Evolutionary conservation across 2,329 filamentous ascomycete species (phyloP), one percentile per base, ranked within the genome.

Genomic region (Blumeria graminis): DNA sequence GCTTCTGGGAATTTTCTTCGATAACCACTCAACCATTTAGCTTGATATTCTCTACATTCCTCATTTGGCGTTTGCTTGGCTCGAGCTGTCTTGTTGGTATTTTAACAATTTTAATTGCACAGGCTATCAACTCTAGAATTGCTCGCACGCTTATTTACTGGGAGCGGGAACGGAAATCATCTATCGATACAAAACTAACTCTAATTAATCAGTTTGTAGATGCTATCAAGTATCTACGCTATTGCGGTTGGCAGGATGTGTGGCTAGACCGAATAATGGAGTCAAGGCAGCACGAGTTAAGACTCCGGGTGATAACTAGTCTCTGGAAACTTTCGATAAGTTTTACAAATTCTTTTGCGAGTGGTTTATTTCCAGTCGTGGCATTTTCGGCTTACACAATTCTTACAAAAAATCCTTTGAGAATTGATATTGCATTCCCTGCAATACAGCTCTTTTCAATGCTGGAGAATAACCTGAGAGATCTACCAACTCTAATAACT

Each of bases 141-240:
- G 82, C 87, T 35, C 74, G 77, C 9, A 69, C 75, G 1, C 71
- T 89, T 16, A 71, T 93, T 13, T 71, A 73, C 22, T 81, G 82
- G 64, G 86, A 94, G 65, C 76, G 76, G 57, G 73, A 76, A 28
- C 78, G 86, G n/a, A 76, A 88, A 50, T 71, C 73, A 0, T 81
- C 84, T 1, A 89, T 86, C 0, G 88, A 94, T 65, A 71, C 74
- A 28, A 84, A 89, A 61, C 74, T 93, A 0, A 84, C 94, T 63
- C 78, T 84, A 5, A 86, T 86, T 0, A 82, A 83, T 1, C 86
- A 94, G 64, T 92, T 93, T 58, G 84, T 94, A 55, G 87, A 93
- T 22, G 61, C 64, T 9, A 65, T 66, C 39, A 61, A 63, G 16
- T 64, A 66, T 57, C 55, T 66, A 5, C 58, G 65, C 35, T 66